Conservation (phyloP, 1,284 basidiomycete genomes). For the Hemileia vastatrix region DNA sequence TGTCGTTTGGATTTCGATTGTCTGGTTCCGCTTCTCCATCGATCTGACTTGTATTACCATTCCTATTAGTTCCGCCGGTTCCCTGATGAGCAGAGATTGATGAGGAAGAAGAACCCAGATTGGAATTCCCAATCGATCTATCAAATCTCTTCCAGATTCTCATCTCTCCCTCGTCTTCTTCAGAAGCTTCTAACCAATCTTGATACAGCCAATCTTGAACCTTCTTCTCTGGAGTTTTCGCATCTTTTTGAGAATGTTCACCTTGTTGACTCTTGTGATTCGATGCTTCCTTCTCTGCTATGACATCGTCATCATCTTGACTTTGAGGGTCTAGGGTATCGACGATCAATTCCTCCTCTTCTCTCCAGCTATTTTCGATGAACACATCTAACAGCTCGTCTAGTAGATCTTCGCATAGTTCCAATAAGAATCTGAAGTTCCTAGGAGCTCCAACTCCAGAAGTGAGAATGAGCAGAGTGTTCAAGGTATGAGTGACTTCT, state of each 20-base stretch:
- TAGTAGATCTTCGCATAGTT: conserved; percentile 36
- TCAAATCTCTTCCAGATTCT: conserved; percentile 28
- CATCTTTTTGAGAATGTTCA: background rate
- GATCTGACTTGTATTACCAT: background rate
- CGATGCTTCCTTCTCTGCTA: background rate
- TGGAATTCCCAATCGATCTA: conserved; percentile 4
- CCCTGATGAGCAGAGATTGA: conserved; percentile 17
- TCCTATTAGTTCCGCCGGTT: conserved; percentile 24
- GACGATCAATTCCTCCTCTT: background rate
- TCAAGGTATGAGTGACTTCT: conserved; percentile 40
- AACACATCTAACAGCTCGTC: conserved; percentile 42
- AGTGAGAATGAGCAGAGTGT: conserved; percentile 37
- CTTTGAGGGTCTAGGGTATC: background rate
- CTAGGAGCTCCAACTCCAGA: conserved; percentile 34
- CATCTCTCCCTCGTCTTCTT: conserved; percentile 36
- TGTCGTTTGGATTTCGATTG: background rate
- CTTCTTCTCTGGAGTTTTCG: background rate
- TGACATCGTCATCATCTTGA: background rate
- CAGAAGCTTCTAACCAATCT: conserved; percentile 34
- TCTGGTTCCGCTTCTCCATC: background rate
- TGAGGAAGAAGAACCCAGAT: conserved; percentile 23
- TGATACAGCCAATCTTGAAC: conserved; percentile 24
- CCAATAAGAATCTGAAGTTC: conserved; percentile 31
- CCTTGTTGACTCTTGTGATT: background rate
- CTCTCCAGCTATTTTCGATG: conserved; percentile 28